Percentiles rank a stretch among this genome's conserved stretches.
phyloP scores from a whole-genome alignment of 345 rosid species.

The Trapa bicornis region DNA sequence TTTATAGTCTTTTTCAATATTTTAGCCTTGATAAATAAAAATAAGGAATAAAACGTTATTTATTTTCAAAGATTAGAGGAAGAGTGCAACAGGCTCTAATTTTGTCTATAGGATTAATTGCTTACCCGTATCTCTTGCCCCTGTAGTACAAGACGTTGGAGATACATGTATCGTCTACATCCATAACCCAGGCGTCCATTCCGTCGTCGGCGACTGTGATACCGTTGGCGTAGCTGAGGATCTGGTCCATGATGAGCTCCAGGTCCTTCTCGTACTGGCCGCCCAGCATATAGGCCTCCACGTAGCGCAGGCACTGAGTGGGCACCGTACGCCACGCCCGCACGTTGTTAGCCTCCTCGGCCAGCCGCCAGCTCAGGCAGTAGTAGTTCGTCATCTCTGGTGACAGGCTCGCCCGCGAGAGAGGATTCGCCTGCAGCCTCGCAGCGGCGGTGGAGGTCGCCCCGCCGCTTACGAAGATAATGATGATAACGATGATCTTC shows the following conservation, averaged over 20 bases:
- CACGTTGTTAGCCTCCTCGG: conserved; percentile 65
- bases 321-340: conserved; percentile 71
- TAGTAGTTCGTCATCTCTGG: conserved; percentile 12
- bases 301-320: conserved; percentile 33
- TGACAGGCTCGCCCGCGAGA: neutral
- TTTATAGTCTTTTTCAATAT: no score
- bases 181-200: conserved; percentile 83
- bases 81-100: no score
- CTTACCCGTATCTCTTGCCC: conserved; percentile 64
- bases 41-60: no score
- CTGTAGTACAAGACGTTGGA: conserved; percentile 64
- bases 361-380: conserved; percentile 83
- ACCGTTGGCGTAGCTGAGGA: conserved; percentile 26
- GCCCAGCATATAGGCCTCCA: conserved; percentile 56
- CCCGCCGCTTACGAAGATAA: conserved; percentile 1
- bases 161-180: conserved; percentile 85
- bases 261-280: conserved; percentile 71
- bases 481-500: neutral
- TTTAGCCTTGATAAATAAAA: no score
- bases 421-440: neutral
- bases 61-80: no score
- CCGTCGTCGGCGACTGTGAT: conserved; percentile 33
- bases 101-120: no score
- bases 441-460: neutral
- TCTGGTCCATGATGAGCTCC: conserved; percentile 36